phyloP scores from a whole-genome alignment of 139 green algal genomes.

The Chlorella sp. region DNA sequence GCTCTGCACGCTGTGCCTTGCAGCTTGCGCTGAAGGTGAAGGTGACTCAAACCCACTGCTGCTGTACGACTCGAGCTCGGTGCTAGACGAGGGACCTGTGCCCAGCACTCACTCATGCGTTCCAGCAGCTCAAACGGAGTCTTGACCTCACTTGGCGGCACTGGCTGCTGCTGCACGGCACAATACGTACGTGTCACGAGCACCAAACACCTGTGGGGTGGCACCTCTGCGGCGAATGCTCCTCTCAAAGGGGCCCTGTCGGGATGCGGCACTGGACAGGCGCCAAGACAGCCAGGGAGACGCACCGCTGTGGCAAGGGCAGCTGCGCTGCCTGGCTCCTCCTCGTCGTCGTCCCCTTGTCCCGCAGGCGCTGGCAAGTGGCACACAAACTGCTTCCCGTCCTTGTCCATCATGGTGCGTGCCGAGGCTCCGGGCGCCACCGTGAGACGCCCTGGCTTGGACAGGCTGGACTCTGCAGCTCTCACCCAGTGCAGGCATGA shows the following conservation, averaged over 20 bases:
- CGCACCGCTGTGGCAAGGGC: neutral
- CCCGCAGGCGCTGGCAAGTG: neutral
- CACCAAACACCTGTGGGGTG: neutral
- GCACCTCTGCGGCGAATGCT: neutral
- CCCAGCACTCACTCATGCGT: neutral
- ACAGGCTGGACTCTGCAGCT: neutral
- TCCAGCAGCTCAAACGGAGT: slow-evolving; percentile 20
- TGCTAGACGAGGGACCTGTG: neutral
- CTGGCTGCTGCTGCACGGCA: neutral
- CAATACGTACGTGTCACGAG: neutral
- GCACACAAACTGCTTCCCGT: neutral
- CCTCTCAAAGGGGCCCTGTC: neutral
- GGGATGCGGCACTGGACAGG: neutral
- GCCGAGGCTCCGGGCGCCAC: neutral
- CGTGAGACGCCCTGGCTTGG: neutral
- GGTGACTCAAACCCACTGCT: neutral
- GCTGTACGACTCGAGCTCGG: no score
- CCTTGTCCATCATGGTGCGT: neutral
- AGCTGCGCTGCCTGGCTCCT: neutral
- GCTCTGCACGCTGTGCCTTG: neutral
- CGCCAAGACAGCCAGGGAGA: neutral
- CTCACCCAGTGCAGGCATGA: neutral
- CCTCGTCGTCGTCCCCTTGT: neutral
- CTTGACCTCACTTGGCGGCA: slow-evolving; percentile 3
- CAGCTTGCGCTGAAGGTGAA: no score